A percentile compares a stretch with the other conserved stretches of the same genome.
These are phyloP conservation scores for Colletotrichum musae DNA, from an alignment of 2,329 filamentous ascomycete genomes.

Conservation along the genomic window DNA sequence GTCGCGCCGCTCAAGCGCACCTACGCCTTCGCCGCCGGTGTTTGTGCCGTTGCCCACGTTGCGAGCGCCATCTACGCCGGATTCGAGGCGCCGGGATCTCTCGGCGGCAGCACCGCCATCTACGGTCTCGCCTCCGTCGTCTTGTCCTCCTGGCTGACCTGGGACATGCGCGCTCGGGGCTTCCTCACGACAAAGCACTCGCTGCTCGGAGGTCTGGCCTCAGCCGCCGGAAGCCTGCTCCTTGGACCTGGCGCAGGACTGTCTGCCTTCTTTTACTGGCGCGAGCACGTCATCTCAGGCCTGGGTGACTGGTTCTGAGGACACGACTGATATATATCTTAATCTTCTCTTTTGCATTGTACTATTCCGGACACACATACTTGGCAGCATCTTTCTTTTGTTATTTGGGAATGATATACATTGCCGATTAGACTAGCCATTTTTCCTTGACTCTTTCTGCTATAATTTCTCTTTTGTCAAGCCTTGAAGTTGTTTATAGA, in stretches of 20 bases:
- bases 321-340: too few species aligned
- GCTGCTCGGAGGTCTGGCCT: background rate
- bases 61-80: background rate
- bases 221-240: background rate
- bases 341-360: too few species aligned
- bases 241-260: constrained; percentile 7
- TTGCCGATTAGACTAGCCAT: too few species aligned
- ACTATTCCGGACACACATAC: too few species aligned
- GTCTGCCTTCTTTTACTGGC: constrained; percentile 23
- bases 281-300: constrained; percentile 4
- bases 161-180: constrained; percentile 6
- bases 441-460: too few species aligned
- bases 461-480: too few species aligned
- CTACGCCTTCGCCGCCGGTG: background rate
- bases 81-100: background rate
- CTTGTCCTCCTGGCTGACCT: background rate
- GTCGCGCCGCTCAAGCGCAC: constrained; percentile 10
- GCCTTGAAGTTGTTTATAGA: too few species aligned
- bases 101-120: constrained; percentile 35
- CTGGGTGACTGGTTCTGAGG: background rate
- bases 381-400: too few species aligned
- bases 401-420: too few species aligned
- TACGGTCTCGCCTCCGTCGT: background rate
- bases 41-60: constrained; percentile 2
- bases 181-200: constrained; percentile 18